Conservation (phyloP, 2,329 filamentous ascomycete genomes). For the Pseudogymnoascus sp. region DNA sequence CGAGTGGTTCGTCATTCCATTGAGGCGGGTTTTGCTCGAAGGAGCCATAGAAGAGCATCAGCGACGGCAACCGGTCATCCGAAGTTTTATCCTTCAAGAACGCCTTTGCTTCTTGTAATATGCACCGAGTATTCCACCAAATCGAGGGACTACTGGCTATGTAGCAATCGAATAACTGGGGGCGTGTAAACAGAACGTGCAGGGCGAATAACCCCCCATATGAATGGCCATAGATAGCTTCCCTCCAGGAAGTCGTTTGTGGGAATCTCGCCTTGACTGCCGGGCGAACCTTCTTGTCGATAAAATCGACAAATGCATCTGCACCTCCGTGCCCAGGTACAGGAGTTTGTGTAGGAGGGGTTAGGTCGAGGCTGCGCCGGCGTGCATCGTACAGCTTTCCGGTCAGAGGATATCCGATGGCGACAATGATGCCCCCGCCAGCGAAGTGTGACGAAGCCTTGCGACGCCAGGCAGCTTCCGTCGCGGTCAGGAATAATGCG, state of each 20-base stretch:
- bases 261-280: constrained; percentile 1
- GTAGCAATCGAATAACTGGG: background rate
- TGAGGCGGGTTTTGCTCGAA: constrained; percentile 3
- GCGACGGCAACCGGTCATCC: background rate
- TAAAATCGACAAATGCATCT: background rate
- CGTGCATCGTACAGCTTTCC: constrained; percentile 34
- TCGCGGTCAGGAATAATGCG: constrained; percentile 37
- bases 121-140: constrained; percentile 1
- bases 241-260: constrained; percentile 3
- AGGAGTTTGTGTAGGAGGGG: background rate
- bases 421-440: constrained; percentile 44
- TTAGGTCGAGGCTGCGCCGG: background rate
- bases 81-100: background rate
- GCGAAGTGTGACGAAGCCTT: constrained; percentile 30
- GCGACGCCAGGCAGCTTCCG: constrained; percentile 42
- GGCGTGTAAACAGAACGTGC: background rate
- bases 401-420: constrained; percentile 48
- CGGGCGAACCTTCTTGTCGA: background rate
- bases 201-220: background rate
- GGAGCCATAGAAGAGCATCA: background rate
- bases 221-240: background rate
- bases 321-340: background rate
- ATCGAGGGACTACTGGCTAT: constrained; percentile 5
- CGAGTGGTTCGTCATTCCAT: background rate
- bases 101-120: background rate